phyloP scores from a whole-genome alignment of 768 basidiomycete species.

The Megacollybia marginata region DNA sequence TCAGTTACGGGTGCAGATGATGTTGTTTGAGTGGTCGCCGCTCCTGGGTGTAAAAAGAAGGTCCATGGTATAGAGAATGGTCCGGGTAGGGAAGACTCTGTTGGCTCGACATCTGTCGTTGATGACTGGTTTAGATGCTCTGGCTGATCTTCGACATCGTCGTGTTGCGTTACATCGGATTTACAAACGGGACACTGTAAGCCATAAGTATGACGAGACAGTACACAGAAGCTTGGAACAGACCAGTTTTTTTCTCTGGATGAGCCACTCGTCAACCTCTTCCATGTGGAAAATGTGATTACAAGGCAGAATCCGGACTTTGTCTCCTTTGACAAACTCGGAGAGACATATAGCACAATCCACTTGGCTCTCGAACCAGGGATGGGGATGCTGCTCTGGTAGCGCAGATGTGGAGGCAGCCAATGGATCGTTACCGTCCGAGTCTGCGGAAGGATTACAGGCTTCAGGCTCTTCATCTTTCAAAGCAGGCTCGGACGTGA shows the following conservation, averaged over 20 bases:
- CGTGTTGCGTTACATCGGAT: slow-evolving; percentile 77
- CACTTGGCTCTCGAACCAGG: slow-evolving; percentile 74
- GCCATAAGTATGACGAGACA: slow-evolving; percentile 6
- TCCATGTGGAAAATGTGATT: slow-evolving; percentile 91
- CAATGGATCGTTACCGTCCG: slow-evolving; percentile 8
- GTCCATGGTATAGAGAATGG: neutral
- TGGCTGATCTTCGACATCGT: slow-evolving; percentile 7
- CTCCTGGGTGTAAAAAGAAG: neutral
- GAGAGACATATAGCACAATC: slow-evolving; percentile 95
- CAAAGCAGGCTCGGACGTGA: slow-evolving; percentile 18
- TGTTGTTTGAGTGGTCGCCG: too few relatives aligned
- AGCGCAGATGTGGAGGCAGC: slow-evolving; percentile 24
- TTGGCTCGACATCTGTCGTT: slow-evolving; percentile 3
- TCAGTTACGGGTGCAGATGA: neutral
- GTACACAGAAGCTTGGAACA: slow-evolving; percentile 15
- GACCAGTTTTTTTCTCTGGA: slow-evolving; percentile 88
- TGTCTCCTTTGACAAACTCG: slow-evolving; percentile 81
- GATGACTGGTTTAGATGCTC: slow-evolving; percentile 10
- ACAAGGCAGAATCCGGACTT: slow-evolving; percentile 87
- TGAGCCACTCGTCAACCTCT: slow-evolving; percentile 90
- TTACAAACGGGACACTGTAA: slow-evolving; percentile 86
- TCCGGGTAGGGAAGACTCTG: too few relatives aligned
- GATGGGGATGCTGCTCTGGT: slow-evolving; percentile 27
- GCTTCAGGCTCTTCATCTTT: slow-evolving; percentile 32
- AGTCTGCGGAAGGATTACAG: slow-evolving; percentile 17